phyloP scores from a whole-genome alignment of 2,329 filamentous ascomycete genomes.

The Sporothrix schenckii region DNA sequence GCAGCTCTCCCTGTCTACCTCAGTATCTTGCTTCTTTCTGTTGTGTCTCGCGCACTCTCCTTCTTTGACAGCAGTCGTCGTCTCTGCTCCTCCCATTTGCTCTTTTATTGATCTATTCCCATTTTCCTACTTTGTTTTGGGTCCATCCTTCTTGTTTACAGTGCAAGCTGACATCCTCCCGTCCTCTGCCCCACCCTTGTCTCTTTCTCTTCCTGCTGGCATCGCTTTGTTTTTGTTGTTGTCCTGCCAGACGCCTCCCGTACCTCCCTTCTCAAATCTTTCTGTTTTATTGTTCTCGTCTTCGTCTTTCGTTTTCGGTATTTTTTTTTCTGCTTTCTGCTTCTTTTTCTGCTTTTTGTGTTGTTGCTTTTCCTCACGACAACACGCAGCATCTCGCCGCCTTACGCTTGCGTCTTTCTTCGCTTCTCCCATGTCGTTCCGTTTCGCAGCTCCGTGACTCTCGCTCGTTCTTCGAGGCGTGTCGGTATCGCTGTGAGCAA shows the following conservation, averaged over 20 bases:
- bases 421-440: conserved; percentile 22
- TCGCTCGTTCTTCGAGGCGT: conserved; percentile 18
- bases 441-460: conserved; percentile 19
- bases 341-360: not conserved
- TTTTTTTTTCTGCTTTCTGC: not conserved
- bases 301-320: conserved; percentile 25
- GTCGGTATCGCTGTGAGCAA: conserved; percentile 18
- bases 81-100: conserved; percentile 20
- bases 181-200: not conserved
- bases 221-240: conserved; percentile 28
- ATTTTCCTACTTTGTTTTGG: conserved; percentile 19
- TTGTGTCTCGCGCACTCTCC: conserved; percentile 14
- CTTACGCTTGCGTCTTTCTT: not conserved
- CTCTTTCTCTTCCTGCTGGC: conserved; percentile 9
- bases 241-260: conserved; percentile 22
- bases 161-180: conserved; percentile 24
- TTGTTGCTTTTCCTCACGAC: not conserved
- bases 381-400: not conserved
- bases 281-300: conserved; percentile 25
- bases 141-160: conserved; percentile 30
- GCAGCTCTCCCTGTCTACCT: conserved; percentile 8
- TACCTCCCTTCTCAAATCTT: conserved; percentile 14
- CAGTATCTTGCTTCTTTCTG: conserved; percentile 12
- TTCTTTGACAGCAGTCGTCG: conserved; percentile 9
- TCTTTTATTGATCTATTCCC: conserved; percentile 19